phyloP scores from a whole-genome alignment of 225 moss, liverwort and hornwort genomes.

The Climacium dendroides region DNA sequence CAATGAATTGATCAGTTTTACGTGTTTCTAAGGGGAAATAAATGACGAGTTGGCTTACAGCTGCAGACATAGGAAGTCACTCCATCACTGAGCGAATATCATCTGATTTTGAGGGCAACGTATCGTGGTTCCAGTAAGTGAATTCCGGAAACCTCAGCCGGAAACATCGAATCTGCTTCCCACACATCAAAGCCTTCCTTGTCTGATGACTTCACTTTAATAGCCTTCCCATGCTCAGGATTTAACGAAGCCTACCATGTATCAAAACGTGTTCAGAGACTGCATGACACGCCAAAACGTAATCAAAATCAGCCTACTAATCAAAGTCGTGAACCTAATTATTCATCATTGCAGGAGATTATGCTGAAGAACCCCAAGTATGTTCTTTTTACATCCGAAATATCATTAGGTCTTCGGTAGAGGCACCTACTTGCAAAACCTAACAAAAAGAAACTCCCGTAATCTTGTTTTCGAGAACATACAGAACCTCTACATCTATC shows the following conservation, averaged over 20 bases:
- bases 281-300: not conserved
- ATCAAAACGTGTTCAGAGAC: not conserved
- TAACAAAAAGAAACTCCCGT: not conserved
- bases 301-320: not conserved
- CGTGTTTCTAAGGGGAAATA: not conserved
- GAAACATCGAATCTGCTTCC: constrained; percentile 31
- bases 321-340: not conserved
- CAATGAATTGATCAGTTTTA: not conserved
- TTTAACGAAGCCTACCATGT: constrained; percentile 3
- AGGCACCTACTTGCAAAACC: not conserved
- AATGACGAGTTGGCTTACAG: constrained; percentile 7
- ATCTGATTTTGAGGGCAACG: constrained; percentile 40
- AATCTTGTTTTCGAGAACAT: no score
- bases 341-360: not conserved
- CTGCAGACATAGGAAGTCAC: constrained; percentile 45
- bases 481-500: not conserved
- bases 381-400: not conserved
- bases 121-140: constrained; percentile 55
- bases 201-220: not conserved
- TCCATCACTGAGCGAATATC: constrained; percentile 34
- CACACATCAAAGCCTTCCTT: constrained; percentile 31
- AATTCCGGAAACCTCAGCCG: constrained; percentile 7
- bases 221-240: not conserved
- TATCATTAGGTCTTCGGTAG: not conserved
- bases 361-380: not conserved